phyloP scores from a whole-genome alignment of 148 eudicot species.

The Camellia japonica region DNA sequence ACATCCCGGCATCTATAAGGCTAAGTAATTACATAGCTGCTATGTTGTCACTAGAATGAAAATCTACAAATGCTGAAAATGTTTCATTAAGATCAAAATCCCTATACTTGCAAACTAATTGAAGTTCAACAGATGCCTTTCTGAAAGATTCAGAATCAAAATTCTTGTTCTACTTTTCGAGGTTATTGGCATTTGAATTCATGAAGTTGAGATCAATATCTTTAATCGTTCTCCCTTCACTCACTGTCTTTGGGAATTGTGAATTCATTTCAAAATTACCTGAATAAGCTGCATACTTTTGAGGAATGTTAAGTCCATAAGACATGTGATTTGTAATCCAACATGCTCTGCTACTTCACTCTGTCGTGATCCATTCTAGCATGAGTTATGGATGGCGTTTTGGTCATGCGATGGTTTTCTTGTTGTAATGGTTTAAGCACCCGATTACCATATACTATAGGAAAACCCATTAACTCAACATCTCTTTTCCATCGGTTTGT shows the following conservation, averaged over 20 bases:
- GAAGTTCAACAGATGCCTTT: conserved; percentile 13
- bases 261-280: conserved; percentile 18
- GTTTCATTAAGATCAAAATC: conserved; percentile 23
- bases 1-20: conserved; percentile 54
- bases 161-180: conserved; percentile 27
- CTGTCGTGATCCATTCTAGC: conserved; percentile 21
- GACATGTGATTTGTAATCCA: conserved; percentile 35
- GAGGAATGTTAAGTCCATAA: conserved; percentile 6
- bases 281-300: neutral
- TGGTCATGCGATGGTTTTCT: conserved; percentile 9
- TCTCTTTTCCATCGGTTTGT: conserved; percentile 9
- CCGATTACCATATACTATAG: conserved; percentile 19
- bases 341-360: conserved; percentile 16
- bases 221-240: conserved; percentile 27
- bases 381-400: conserved; percentile 13
- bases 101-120: conserved; percentile 21
- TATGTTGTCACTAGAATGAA: conserved; percentile 51
- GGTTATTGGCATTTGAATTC: conserved; percentile 22
- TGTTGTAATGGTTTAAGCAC: conserved; percentile 19
- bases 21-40: conserved; percentile 84
- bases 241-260: conserved; percentile 15
- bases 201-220: conserved; percentile 33
- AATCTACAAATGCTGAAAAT: conserved; percentile 31
- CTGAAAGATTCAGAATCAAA: conserved; percentile 14
- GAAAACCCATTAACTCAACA: conserved; percentile 10